These are phyloP conservation scores for Russula abietina DNA, from an alignment of 768 basidiomycete species.

Conservation along the genomic window DNA sequence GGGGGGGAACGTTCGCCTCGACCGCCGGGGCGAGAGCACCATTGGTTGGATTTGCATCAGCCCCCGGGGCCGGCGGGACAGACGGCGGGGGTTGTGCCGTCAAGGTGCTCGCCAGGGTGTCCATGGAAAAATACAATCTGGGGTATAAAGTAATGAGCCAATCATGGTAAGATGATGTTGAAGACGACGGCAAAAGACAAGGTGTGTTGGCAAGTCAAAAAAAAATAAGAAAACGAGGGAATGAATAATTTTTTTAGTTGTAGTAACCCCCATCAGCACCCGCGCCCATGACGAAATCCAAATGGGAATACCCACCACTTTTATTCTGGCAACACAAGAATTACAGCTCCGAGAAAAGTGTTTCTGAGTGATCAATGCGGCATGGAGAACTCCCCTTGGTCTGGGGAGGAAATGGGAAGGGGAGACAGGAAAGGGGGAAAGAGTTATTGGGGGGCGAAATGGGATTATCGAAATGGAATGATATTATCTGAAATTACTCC, in stretches of 20 bases:
- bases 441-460: conserved; percentile 7
- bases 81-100: conserved; percentile 12
- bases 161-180: neutral
- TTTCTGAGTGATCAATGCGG: neutral
- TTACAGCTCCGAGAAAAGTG: neutral
- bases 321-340: neutral
- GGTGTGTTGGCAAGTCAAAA: neutral
- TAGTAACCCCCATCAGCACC: conserved; percentile 14
- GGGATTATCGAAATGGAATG: conserved; percentile 13
- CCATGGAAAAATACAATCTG: conserved; percentile 11
- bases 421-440: conserved; percentile 9
- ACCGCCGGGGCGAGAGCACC: neutral
- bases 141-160: neutral
- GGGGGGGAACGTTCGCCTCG: conserved; percentile 5
- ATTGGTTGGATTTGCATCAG: conserved; percentile 7
- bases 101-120: conserved; percentile 13
- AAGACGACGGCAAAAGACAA: neutral
- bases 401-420: neutral
- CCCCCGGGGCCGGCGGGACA: neutral
- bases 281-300: conserved; percentile 3
- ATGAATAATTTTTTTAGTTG: conserved; percentile 22
- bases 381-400: conserved; percentile 6
- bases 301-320: conserved; percentile 13
- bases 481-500: conserved; percentile 21
- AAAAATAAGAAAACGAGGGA: conserved; percentile 3